phyloP scores from a whole-genome alignment of 2,329 filamentous ascomycete species.

The Curvularia lunata region DNA sequence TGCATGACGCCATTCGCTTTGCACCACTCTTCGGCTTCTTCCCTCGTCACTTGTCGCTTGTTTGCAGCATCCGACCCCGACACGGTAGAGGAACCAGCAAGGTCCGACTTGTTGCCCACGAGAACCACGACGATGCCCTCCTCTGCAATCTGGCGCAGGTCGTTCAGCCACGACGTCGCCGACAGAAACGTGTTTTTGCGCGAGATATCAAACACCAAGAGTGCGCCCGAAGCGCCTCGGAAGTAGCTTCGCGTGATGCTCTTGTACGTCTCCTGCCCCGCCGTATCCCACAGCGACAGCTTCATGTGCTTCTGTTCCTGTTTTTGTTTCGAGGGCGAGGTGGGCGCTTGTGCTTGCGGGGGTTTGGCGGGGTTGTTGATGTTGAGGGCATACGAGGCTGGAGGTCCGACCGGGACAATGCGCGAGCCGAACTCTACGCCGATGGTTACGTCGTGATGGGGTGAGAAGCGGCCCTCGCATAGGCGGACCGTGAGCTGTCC shows the following conservation, averaged over 20 bases:
- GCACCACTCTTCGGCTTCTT: constrained; percentile 92
- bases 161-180: constrained; percentile 91
- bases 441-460: constrained; percentile 95
- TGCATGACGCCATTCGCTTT: constrained; percentile 81
- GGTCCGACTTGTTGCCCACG: constrained; percentile 93
- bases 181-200: constrained; percentile 83
- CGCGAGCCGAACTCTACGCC: constrained; percentile 95
- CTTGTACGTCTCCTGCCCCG: constrained; percentile 97
- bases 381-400: constrained; percentile 66
- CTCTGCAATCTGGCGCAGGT: constrained; percentile 92
- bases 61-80: constrained; percentile 56
- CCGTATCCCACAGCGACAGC: constrained; percentile 92
- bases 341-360: constrained; percentile 22
- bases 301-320: constrained; percentile 80
- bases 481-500: constrained; percentile 83
- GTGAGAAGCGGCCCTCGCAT: constrained; percentile 93
- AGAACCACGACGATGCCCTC: constrained; percentile 93
- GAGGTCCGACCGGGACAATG: constrained; percentile 88
- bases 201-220: constrained; percentile 95
- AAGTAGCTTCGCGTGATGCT: constrained; percentile 95
- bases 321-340: constrained; percentile 38
- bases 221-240: constrained; percentile 75
- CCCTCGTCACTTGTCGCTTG: constrained; percentile 77
- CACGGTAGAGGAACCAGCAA: constrained; percentile 61
- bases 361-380: constrained; percentile 57